phyloP scores from a whole-genome alignment of 176 grass and related monocot species.

The Carex cristatella region DNA sequence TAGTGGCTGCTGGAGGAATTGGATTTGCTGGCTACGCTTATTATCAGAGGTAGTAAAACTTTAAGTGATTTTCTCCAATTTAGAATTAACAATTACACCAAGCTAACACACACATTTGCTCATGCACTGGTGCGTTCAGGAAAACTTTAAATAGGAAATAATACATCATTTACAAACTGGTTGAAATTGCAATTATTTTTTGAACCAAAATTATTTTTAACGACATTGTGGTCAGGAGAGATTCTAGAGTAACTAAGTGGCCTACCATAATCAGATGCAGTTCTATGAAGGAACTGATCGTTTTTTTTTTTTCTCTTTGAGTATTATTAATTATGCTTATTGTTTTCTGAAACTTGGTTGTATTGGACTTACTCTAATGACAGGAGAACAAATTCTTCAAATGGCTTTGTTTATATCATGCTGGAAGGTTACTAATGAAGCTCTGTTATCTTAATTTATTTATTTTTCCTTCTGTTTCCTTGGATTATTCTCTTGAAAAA shows the following conservation, averaged over 20 bases:
- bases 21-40: constrained; percentile 51
- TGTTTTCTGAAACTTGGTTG: constrained; percentile 9
- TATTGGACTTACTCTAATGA: constrained; percentile 7
- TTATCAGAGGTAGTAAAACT: constrained; percentile 43
- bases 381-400: constrained; percentile 46
- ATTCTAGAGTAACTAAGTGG: background rate
- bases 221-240: background rate
- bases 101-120: background rate
- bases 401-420: constrained; percentile 79
- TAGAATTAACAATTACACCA: background rate
- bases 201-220: background rate
- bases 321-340: background rate
- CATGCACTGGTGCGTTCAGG: background rate
- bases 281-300: background rate
- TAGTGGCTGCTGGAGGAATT: constrained; percentile 39
- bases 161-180: background rate
- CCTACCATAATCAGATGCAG: background rate
- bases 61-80: background rate
- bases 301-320: background rate
- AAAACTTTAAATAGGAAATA: background rate
- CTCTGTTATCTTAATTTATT: background rate
- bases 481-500: background rate
- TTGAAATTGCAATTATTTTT: background rate
- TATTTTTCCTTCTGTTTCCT: background rate
- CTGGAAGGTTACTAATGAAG: constrained; percentile 68